A percentile compares a stretch with the other conserved stretches of the same genome.
phyloP scores from a whole-genome alignment of 768 basidiomycete genomes.

The Neoboletus magnificus region DNA sequence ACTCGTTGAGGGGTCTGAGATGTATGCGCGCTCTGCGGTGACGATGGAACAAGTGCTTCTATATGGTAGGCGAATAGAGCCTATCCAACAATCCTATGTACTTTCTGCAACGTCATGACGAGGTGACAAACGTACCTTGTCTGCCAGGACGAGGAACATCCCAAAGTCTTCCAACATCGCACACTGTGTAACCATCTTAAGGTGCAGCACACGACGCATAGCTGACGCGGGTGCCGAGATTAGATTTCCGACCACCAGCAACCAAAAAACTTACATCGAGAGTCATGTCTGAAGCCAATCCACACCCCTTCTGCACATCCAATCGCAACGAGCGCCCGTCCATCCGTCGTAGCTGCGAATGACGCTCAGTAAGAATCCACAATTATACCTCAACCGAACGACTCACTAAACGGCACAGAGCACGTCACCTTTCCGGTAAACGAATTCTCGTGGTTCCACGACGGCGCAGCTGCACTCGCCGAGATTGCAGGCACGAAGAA shows the following conservation, averaged over 20 bases:
- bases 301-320: constrained; percentile 96
- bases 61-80: constrained; percentile 92
- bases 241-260: not conserved
- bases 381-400: not conserved
- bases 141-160: constrained; percentile 92
- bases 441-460: constrained; percentile 67
- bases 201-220: constrained; percentile 87
- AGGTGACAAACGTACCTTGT: constrained; percentile 54
- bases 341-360: constrained; percentile 70
- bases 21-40: constrained; percentile 61
- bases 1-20: constrained; percentile 86
- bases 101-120: not conserved
- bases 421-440: constrained; percentile 89
- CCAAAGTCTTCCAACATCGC: constrained; percentile 96
- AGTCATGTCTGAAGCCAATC: constrained; percentile 90
- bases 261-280: constrained; percentile 53
- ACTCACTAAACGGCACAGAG: constrained; percentile 84
- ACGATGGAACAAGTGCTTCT: constrained; percentile 91
- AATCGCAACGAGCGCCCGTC: constrained; percentile 83
- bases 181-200: constrained; percentile 92
- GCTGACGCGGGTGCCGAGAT: constrained; percentile 42
- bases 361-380: constrained; percentile 8
- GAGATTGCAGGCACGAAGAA: constrained; percentile 74
- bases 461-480: constrained; percentile 41
- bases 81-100: constrained; percentile 32